Evolutionary conservation across 1,284 basidiomycete species (phyloP).

Genomic region (Veloboletus limbatus): DNA sequence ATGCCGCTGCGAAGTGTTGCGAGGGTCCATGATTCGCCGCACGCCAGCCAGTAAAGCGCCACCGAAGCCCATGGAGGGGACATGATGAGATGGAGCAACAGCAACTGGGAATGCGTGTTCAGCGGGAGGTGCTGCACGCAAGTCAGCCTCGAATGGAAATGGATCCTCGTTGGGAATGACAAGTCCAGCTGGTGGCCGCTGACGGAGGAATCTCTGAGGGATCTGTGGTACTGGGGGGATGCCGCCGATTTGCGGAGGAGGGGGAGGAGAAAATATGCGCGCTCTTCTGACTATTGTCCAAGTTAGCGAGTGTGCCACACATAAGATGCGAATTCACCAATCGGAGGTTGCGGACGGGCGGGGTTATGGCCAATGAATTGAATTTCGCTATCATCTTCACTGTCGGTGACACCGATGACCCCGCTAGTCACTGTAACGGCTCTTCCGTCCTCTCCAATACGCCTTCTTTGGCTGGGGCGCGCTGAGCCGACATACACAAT

Average conservation of each 20-base stretch:
- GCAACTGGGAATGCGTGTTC: conserved; percentile 27
- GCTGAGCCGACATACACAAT: conserved; percentile 20
- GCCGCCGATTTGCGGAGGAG: conserved; percentile 31
- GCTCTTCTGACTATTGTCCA: conserved; percentile 15
- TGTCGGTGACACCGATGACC: conserved; percentile 40
- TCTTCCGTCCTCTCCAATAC: conserved; percentile 20
- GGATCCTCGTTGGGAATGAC: conserved; percentile 43
- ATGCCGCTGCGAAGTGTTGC: conserved; percentile 6
- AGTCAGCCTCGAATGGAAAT: conserved; percentile 42
- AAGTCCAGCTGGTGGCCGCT: conserved; percentile 28
- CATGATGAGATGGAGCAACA: conserved; percentile 51
- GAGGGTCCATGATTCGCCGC: conserved; percentile 34
- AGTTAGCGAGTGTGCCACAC: conserved; percentile 1
- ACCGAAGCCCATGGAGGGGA: conserved; percentile 60
- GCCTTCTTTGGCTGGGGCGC: conserved; percentile 31
- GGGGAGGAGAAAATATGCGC: conserved; percentile 45
- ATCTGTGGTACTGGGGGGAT: conserved; percentile 41
- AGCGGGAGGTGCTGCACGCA: conserved; percentile 20
- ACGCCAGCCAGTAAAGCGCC: conserved; percentile 57
- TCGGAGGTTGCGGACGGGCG: conserved; percentile 13
- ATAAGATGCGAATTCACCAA: conserved; percentile 18
- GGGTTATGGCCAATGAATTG: conserved; percentile 27
- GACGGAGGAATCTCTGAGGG: conserved; percentile 35
- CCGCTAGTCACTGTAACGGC: conserved; percentile 17
- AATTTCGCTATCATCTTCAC: conserved; percentile 41